phyloP scores from a whole-genome alignment of 1,139 yeast species.

The Arxiozyma bovina region DNA sequence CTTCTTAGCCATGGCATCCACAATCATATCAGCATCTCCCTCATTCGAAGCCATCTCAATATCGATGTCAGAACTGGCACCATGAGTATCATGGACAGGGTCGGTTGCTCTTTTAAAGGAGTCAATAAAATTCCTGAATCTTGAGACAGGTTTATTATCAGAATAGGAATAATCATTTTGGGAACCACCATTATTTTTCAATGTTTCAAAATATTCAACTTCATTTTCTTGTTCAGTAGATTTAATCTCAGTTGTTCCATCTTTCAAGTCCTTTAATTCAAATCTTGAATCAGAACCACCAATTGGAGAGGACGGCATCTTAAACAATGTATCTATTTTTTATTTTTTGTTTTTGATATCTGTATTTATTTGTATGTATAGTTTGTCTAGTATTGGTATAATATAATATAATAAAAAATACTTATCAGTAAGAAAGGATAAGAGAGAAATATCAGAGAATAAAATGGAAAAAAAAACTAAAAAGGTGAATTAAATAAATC shows the following conservation, averaged over 20 bases:
- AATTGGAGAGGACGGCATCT: constrained; percentile 5
- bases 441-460: too few species aligned
- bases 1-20: constrained; percentile 4
- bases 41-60: constrained; percentile 1
- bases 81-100: constrained; percentile 3
- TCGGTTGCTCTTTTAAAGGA: constrained; percentile 19
- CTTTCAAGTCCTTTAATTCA: constrained; percentile 9
- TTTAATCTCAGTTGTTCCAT: constrained; percentile 7
- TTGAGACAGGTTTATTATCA: constrained; percentile 1
- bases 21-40: constrained; percentile 2
- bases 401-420: too few species aligned
- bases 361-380: neutral
- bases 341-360: too few species aligned
- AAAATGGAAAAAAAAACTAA: too few species aligned
- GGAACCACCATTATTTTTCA: constrained; percentile 3
- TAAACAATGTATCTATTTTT: neutral
- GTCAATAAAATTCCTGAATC: constrained; percentile 13
- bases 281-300: constrained; percentile 7
- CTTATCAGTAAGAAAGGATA: too few species aligned
- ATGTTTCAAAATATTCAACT: constrained; percentile 13
- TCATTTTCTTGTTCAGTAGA: constrained; percentile 13
- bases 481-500: too few species aligned
- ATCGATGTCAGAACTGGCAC: neutral
- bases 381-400: too few species aligned
- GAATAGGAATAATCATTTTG: constrained; percentile 4